Conservation (phyloP, 2,329 filamentous ascomycete genomes). For the Phialocephala subalpina region DNA sequence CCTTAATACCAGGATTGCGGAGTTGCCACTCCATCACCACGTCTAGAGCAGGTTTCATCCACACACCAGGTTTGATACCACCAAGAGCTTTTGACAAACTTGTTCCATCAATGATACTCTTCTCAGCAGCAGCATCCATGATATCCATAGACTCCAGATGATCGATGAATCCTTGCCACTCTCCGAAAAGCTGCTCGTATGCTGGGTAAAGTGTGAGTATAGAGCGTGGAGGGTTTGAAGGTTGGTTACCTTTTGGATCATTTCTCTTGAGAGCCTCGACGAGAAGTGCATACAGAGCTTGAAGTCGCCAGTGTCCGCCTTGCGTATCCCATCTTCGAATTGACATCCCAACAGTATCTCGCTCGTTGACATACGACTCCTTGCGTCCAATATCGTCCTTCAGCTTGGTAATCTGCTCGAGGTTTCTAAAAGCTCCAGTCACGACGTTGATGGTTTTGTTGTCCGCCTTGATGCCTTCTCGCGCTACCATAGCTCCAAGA, state of each 20-base stretch:
- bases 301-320: slow-evolving; percentile 72
- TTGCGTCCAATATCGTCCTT: slow-evolving; percentile 62
- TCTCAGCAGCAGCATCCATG: slow-evolving; percentile 64
- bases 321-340: slow-evolving; percentile 74
- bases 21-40: slow-evolving; percentile 90
- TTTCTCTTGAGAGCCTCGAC: slow-evolving; percentile 63
- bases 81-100: slow-evolving; percentile 72
- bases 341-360: slow-evolving; percentile 76
- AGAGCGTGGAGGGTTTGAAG: neutral
- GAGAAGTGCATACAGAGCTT: slow-evolving; percentile 73
- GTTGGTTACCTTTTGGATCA: slow-evolving; percentile 17
- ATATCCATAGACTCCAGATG: slow-evolving; percentile 63
- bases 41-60: slow-evolving; percentile 83
- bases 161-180: slow-evolving; percentile 64
- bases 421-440: slow-evolving; percentile 68
- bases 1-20: slow-evolving; percentile 72
- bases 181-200: slow-evolving; percentile 50
- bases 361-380: slow-evolving; percentile 54
- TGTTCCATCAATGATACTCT: slow-evolving; percentile 77
- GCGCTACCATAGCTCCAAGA: slow-evolving; percentile 68
- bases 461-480: slow-evolving; percentile 81
- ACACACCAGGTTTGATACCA: slow-evolving; percentile 76
- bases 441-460: slow-evolving; percentile 79
- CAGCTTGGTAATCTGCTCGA: slow-evolving; percentile 66
- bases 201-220: slow-evolving; percentile 27